phyloP scores from a whole-genome alignment of 345 rosid species.

The Hirschfeldia incana region DNA sequence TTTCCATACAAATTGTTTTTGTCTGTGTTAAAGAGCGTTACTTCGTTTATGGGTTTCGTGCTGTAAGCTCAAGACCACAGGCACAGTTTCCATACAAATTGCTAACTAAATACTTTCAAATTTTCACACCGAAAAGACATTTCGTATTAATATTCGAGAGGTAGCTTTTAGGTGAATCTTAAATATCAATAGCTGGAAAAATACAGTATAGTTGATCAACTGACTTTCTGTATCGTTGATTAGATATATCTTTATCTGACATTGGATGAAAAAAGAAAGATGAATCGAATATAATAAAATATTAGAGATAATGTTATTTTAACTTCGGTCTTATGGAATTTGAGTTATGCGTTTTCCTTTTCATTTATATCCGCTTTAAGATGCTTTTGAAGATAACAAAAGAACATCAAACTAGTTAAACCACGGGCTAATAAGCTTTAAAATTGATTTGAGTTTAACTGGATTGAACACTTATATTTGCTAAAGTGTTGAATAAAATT shows the following conservation, averaged over 20 bases:
- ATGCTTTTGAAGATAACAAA: too few relatives aligned
- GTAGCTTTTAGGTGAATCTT: constrained; percentile 7
- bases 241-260: background rate
- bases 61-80: too few relatives aligned
- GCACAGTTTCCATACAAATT: too few relatives aligned
- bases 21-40: too few relatives aligned
- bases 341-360: background rate
- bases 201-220: background rate
- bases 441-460: too few relatives aligned
- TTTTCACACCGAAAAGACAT: background rate
- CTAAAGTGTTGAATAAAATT: too few relatives aligned
- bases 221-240: background rate
- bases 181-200: background rate
- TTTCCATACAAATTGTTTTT: too few relatives aligned
- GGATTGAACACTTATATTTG: too few relatives aligned
- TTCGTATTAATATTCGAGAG: background rate
- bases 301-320: background rate
- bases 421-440: too few relatives aligned
- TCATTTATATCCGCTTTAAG: background rate
- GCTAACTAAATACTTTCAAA: too few relatives aligned
- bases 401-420: too few relatives aligned
- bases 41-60: too few relatives aligned
- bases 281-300: background rate
- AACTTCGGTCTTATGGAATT: background rate
- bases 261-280: background rate